Conservation (phyloP, 108 stramenopile genomes). For the Skeletonema menzelii region DNA sequence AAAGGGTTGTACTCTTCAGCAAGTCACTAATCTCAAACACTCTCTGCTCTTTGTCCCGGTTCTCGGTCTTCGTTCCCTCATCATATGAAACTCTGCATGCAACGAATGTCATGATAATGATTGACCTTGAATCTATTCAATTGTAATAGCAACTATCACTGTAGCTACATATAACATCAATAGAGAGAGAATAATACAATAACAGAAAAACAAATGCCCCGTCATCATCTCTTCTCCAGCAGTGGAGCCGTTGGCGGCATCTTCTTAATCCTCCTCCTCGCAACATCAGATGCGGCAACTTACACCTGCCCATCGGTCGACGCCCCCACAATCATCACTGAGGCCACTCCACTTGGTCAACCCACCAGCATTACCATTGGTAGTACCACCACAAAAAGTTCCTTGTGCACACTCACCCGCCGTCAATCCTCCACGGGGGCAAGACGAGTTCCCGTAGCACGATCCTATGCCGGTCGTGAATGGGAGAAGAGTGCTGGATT, state of each 20-base stretch:
- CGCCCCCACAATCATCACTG: neutral
- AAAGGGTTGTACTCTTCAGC: too few relatives aligned
- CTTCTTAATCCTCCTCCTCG: neutral
- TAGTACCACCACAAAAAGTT: neutral
- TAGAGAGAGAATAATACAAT: too few relatives aligned
- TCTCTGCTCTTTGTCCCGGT: too few relatives aligned
- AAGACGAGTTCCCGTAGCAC: slow-evolving; percentile 10
- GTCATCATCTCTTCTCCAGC: neutral
- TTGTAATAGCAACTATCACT: too few relatives aligned
- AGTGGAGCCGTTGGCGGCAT: neutral
- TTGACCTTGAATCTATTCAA: too few relatives aligned
- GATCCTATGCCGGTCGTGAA: neutral
- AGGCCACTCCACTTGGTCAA: neutral
- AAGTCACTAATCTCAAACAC: too few relatives aligned
- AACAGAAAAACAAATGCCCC: too few relatives aligned
- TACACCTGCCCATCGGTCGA: neutral
- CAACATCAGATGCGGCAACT: neutral
- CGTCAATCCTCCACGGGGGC: neutral
- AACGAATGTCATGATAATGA: too few relatives aligned
- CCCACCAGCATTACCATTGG: neutral
- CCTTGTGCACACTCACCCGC: slow-evolving; percentile 9
- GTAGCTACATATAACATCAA: too few relatives aligned
- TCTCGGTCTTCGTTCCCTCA: too few relatives aligned
- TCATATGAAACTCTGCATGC: too few relatives aligned
- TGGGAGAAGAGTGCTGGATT: slow-evolving; percentile 26